Evolutionary conservation across 176 grass and related monocot genomes (phyloP).

Genomic region (Oryza glumipatula): DNA sequence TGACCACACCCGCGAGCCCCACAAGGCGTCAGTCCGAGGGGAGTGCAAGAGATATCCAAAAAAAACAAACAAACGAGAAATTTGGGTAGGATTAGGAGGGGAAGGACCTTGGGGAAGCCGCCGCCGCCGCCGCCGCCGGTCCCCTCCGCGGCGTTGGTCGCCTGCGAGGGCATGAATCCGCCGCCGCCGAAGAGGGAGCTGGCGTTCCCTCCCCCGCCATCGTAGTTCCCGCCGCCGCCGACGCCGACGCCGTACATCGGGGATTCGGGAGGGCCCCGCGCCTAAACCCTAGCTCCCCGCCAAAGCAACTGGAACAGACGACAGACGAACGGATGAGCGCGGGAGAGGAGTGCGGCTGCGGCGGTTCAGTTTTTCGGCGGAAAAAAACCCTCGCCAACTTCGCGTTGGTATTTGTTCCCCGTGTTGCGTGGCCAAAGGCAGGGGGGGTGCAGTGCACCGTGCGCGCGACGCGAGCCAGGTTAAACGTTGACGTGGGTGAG

Average conservation of each 20-base stretch:
- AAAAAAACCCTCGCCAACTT: background rate
- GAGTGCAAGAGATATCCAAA: background rate
- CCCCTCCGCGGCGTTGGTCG: constrained; percentile 58
- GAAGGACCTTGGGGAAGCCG: constrained; percentile 54
- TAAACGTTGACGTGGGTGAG: no score
- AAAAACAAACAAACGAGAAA: background rate
- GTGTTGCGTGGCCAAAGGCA: no score
- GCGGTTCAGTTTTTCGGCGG: background rate
- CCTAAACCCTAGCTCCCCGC: constrained; percentile 46
- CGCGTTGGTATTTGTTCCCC: background rate
- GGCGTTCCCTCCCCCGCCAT: constrained; percentile 48
- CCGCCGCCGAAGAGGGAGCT: constrained; percentile 73
- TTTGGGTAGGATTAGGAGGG: background rate
- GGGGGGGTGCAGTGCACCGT: no score
- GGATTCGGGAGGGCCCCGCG: background rate
- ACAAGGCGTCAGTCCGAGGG: constrained; percentile 13
- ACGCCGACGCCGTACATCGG: constrained; percentile 55
- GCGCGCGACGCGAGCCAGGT: no score
- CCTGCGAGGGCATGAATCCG: constrained; percentile 93
- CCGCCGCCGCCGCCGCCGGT: constrained; percentile 20
- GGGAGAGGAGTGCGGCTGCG: constrained; percentile 5
- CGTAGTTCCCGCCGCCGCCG: constrained; percentile 33
- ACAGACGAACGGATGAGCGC: background rate
- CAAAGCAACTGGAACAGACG: background rate
- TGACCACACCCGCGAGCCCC: constrained; percentile 18